Evolutionary conservation across 768 basidiomycete genomes (phyloP).

Genomic region (Russula sp.): DNA sequence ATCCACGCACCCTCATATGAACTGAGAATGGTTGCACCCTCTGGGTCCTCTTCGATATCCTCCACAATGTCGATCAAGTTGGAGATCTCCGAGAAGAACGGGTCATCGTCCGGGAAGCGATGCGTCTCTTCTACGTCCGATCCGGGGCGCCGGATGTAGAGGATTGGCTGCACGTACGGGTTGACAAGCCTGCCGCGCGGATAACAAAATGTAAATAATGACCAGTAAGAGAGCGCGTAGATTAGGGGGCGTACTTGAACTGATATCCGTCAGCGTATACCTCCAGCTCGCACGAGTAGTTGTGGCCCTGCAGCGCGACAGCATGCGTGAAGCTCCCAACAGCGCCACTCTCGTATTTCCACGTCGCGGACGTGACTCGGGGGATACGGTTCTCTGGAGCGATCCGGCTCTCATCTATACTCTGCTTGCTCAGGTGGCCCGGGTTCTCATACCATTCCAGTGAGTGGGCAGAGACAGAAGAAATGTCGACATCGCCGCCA

Average conservation of each 20-base stretch:
- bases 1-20: slow-evolving; percentile 65
- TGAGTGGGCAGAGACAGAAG: slow-evolving; percentile 74
- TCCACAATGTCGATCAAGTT: slow-evolving; percentile 87
- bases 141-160: slow-evolving; percentile 80
- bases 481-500: slow-evolving; percentile 89
- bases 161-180: slow-evolving; percentile 87
- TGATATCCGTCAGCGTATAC: slow-evolving; percentile 91
- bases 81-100: slow-evolving; percentile 90
- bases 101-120: slow-evolving; percentile 76
- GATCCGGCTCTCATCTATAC: slow-evolving; percentile 80
- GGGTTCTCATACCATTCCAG: slow-evolving; percentile 90
- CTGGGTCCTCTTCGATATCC: slow-evolving; percentile 81
- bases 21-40: slow-evolving; percentile 71
- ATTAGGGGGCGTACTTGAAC: slow-evolving; percentile 49
- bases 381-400: slow-evolving; percentile 86
- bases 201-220: slow-evolving; percentile 2
- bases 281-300: slow-evolving; percentile 94
- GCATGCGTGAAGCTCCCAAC: slow-evolving; percentile 89
- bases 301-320: slow-evolving; percentile 82
- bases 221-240: slow-evolving; percentile 4
- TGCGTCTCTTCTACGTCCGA: slow-evolving; percentile 66
- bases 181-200: slow-evolving; percentile 59
- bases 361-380: slow-evolving; percentile 86
- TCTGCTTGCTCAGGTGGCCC: slow-evolving; percentile 72
- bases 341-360: slow-evolving; percentile 96